Conservation (phyloP, 2,329 filamentous ascomycete species). For the Acephala macrosclerotiorum region DNA sequence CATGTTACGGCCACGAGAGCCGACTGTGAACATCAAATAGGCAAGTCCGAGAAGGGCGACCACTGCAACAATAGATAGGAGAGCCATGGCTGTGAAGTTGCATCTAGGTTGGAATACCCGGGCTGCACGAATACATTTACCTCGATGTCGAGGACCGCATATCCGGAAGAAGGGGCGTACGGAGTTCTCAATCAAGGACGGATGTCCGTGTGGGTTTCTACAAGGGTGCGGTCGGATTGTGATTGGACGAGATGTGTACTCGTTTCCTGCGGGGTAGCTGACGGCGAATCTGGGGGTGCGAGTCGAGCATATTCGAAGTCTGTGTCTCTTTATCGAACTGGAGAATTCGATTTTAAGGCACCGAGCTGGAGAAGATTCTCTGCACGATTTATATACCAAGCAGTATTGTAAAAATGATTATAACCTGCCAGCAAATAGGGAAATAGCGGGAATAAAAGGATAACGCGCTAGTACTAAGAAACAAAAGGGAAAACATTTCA, state of each 20-base stretch:
- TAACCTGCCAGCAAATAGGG: too few relatives aligned
- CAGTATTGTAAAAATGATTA: too few relatives aligned
- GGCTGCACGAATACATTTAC: background rate
- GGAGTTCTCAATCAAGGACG: background rate
- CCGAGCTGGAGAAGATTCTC: too few relatives aligned
- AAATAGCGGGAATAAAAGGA: too few relatives aligned
- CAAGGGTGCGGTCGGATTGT: conserved; percentile 16
- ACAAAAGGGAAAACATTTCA: too few relatives aligned
- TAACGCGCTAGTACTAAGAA: too few relatives aligned
- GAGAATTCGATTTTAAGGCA: too few relatives aligned
- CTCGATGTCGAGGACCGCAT: background rate
- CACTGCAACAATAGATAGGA: conserved; percentile 1
- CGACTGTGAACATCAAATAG: conserved; percentile 14
- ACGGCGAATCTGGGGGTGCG: conserved; percentile 1
- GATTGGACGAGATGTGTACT: conserved; percentile 2
- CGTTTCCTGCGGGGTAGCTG: conserved; percentile 6
- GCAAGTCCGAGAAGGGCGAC: conserved; percentile 10
- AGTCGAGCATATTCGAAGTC: too few relatives aligned
- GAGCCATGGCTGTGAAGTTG: conserved; percentile 10
- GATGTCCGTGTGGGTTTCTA: background rate
- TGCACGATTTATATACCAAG: too few relatives aligned
- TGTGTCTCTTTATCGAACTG: too few relatives aligned
- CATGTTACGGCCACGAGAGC: conserved; percentile 15
- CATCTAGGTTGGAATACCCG: background rate
- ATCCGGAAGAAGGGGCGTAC: background rate